A percentile compares a stretch with the other conserved stretches of the same genome.
Evolutionary conservation across 257 asterid genomes (phyloP).

Genomic region (Nicotiana paniculata): DNA sequence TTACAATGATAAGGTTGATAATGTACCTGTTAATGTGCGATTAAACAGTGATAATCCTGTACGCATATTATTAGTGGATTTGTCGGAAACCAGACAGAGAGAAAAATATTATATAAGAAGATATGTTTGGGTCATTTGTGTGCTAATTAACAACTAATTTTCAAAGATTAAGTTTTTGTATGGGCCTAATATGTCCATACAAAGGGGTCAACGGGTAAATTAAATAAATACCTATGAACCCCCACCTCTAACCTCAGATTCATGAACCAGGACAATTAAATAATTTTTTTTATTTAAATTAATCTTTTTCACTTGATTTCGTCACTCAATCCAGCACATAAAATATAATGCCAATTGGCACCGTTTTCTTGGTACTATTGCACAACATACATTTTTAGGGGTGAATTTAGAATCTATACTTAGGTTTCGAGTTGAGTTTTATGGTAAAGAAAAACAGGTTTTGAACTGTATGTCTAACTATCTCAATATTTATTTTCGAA

Average conservation of each 20-base stretch:
- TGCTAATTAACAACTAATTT: slow-evolving; percentile 9
- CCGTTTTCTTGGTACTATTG: not conserved
- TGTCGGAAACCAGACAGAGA: not conserved
- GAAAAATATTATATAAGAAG: not conserved
- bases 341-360: not conserved
- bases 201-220: not conserved
- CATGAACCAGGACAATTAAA: not conserved
- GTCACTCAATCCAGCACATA: slow-evolving; percentile 5
- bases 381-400: not conserved
- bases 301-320: not conserved
- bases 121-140: not conserved
- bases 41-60: not conserved
- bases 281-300: not conserved
- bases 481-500: too few species aligned
- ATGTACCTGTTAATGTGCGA: not conserved
- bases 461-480: too few species aligned
- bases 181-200: not conserved
- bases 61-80: not conserved
- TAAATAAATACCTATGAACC: not conserved
- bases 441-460: not conserved
- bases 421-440: too few species aligned
- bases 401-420: not conserved
- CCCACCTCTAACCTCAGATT: not conserved
- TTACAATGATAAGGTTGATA: slow-evolving; percentile 5
- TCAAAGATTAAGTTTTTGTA: not conserved